phyloP scores from a whole-genome alignment of 495 filamentous ascomycete species.

The Penicillium ochrochloron region DNA sequence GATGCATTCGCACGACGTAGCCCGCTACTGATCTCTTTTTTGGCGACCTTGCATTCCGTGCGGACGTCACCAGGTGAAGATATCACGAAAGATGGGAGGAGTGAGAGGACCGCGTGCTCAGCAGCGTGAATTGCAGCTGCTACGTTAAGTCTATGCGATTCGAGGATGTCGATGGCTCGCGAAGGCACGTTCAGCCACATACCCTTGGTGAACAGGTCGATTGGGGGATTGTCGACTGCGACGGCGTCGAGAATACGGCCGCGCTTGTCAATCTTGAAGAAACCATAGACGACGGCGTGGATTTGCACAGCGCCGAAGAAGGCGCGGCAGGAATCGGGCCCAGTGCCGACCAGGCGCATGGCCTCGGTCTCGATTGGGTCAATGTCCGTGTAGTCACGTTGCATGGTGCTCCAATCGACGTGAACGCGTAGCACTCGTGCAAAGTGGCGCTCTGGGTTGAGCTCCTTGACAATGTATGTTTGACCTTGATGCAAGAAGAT shows the following conservation, averaged over 20 bases:
- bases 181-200: conserved; percentile 96
- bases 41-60: conserved; percentile 94
- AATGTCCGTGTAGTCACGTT: conserved; percentile 93
- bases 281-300: conserved; percentile 86
- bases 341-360: conserved; percentile 64
- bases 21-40: conserved; percentile 57
- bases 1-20: conserved; percentile 36
- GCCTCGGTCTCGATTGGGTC: conserved; percentile 89
- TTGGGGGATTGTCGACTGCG: conserved; percentile 89
- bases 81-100: conserved; percentile 90
- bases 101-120: conserved; percentile 83
- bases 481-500: conserved; percentile 96
- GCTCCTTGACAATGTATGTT: conserved; percentile 89
- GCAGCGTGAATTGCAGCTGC: conserved; percentile 94
- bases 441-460: conserved; percentile 75
- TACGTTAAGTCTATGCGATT: conserved; percentile 71
- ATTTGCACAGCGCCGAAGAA: conserved; percentile 87
- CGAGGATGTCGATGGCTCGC: conserved; percentile 76
- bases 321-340: conserved; percentile 58
- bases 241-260: conserved; percentile 89
- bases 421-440: conserved; percentile 79
- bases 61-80: conserved; percentile 85
- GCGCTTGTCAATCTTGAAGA: conserved; percentile 89
- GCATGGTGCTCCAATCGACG: conserved; percentile 93
- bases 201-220: conserved; percentile 80